Evolutionary conservation across 139 green algal species (phyloP).

Genomic region (Chlamydomonas incerta): DNA sequence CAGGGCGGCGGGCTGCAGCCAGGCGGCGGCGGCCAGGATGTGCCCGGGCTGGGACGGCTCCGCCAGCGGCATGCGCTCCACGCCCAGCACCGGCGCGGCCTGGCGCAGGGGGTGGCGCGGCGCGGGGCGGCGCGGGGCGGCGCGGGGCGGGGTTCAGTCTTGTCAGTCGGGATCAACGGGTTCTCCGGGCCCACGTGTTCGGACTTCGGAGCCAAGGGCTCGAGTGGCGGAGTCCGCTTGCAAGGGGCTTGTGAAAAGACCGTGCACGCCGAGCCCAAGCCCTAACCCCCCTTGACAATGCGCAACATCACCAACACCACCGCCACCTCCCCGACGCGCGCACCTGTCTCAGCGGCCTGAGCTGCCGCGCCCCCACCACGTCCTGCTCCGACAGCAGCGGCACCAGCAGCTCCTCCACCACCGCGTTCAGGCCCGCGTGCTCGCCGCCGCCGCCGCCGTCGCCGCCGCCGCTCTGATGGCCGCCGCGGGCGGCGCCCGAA

Average conservation of each 20-base stretch:
- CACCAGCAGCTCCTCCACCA: neutral
- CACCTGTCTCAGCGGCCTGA: constrained; percentile 11
- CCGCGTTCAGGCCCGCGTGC: neutral
- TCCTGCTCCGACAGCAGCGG: neutral
- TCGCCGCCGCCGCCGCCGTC: neutral
- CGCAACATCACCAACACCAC: neutral
- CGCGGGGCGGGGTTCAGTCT: too few species aligned
- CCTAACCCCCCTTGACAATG: too few species aligned
- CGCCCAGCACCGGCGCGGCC: constrained; percentile 1
- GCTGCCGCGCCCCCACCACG: neutral
- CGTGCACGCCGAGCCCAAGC: too few species aligned
- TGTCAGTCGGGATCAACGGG: too few species aligned
- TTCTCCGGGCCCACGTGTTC: too few species aligned
- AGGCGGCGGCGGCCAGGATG: constrained; percentile 14
- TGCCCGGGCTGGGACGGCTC: neutral
- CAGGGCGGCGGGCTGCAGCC: constrained; percentile 1
- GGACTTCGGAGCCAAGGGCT: too few species aligned
- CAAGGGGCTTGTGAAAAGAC: too few species aligned
- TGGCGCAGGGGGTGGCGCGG: too few species aligned
- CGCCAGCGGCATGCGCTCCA: constrained; percentile 2
- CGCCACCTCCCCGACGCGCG: neutral
- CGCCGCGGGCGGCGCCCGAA: neutral
- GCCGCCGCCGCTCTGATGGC: neutral
- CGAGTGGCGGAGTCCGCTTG: too few species aligned
- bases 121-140: too few species aligned